Conservation (phyloP, 441 rosid species). For the Hypseocharis bilobata region DNA sequence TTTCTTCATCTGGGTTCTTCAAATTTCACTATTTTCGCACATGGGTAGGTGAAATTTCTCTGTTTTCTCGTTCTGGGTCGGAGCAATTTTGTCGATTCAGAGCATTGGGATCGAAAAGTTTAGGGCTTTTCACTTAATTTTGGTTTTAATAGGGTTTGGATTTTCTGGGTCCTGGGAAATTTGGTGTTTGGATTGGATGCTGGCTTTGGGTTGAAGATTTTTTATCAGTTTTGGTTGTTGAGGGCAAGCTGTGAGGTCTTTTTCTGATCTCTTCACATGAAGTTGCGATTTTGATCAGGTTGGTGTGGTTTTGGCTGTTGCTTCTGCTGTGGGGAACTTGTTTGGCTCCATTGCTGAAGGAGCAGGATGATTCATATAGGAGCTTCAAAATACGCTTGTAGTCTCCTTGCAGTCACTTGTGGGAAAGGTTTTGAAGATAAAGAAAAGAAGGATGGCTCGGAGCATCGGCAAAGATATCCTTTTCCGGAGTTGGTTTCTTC, state of each 20-base stretch:
- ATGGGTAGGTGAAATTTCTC: background rate
- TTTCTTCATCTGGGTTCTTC: constrained; percentile 4
- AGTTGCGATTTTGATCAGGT: background rate
- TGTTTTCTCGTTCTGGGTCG: background rate
- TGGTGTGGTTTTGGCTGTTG: background rate
- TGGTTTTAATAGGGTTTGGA: background rate
- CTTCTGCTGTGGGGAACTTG: background rate
- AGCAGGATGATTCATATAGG: background rate
- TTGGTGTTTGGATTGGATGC: background rate
- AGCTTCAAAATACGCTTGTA: constrained; percentile 1
- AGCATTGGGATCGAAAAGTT: background rate
- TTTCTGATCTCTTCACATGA: background rate
- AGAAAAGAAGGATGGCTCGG: background rate
- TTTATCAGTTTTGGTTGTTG: no score
- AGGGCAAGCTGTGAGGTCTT: no score
- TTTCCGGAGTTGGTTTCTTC: constrained; percentile 17
- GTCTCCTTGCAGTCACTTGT: constrained; percentile 14
- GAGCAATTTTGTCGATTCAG: background rate
- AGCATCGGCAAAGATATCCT: constrained; percentile 4
- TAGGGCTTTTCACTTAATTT: background rate
- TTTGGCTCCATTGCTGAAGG: background rate
- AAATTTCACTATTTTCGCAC: background rate
- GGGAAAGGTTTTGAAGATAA: background rate
- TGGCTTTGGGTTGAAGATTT: background rate
- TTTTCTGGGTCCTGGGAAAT: background rate